Conservation (phyloP, 306 rosid species). For the Dryas octopetala region DNA sequence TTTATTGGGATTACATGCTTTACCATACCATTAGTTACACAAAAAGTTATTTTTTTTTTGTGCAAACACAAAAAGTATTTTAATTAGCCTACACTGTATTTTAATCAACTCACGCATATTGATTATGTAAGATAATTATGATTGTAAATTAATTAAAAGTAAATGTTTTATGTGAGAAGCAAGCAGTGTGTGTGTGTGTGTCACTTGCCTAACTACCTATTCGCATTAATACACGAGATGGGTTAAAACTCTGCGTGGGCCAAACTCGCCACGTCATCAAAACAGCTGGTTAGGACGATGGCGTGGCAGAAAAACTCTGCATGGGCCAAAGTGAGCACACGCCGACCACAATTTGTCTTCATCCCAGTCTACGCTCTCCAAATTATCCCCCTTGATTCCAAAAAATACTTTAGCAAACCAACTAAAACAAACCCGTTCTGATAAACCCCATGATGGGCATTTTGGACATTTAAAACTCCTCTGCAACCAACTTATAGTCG, state of each 20-base stretch:
- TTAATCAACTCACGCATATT: no score
- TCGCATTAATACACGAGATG: background rate
- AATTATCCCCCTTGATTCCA: background rate
- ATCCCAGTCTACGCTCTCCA: background rate
- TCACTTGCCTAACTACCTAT: no score
- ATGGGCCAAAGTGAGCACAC: constrained; percentile 23
- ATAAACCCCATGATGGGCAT: background rate
- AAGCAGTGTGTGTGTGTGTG: no score
- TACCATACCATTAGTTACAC: no score
- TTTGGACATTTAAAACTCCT: background rate
- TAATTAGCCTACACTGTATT: no score
- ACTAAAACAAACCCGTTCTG: background rate
- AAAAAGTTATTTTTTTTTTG: no score
- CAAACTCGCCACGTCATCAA: background rate
- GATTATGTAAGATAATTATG: no score
- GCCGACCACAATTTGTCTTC: constrained; percentile 8
- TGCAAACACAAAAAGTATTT: no score
- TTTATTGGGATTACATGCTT: no score
- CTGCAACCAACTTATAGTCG: no score
- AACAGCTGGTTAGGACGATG: background rate
- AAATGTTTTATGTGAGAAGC: no score
- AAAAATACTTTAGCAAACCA: background rate
- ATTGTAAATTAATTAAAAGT: no score
- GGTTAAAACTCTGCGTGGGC: background rate
- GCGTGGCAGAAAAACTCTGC: background rate